Conservation (phyloP, 148 eudicot genomes). For the Fagopyrum homotropicum region DNA sequence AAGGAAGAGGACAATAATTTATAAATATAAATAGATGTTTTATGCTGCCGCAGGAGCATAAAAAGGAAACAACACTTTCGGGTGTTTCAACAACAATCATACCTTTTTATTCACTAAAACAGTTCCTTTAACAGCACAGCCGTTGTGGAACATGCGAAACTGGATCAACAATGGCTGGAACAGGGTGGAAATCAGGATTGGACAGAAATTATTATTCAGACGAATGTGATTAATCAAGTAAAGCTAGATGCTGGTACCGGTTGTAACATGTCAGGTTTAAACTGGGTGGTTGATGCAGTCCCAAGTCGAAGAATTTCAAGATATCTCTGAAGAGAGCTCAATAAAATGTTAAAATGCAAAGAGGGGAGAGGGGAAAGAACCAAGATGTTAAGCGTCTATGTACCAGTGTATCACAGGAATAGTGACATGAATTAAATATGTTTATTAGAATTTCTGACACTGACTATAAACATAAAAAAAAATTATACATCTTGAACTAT, state of each 20-base stretch:
- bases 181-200: constrained; percentile 13
- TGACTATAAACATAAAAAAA: background rate
- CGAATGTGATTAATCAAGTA: background rate
- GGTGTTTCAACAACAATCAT: background rate
- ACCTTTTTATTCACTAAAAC: constrained; percentile 79
- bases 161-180: constrained; percentile 82
- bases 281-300: constrained; percentile 11
- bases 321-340: constrained; percentile 18
- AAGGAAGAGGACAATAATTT: background rate
- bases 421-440: background rate
- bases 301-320: constrained; percentile 17
- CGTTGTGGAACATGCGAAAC: constrained; percentile 66
- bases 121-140: constrained; percentile 84
- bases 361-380: background rate
- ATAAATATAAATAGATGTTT: too few relatives aligned
- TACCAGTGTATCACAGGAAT: background rate
- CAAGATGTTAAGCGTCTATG: background rate
- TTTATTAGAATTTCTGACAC: background rate
- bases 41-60: background rate
- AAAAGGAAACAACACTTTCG: background rate
- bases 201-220: background rate
- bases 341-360: background rate
- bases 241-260: constrained; percentile 32
- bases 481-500: background rate
- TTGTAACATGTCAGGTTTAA: constrained; percentile 22